phyloP scores from a whole-genome alignment of 78 protist genomes.

The Chrysochromulina parva region DNA sequence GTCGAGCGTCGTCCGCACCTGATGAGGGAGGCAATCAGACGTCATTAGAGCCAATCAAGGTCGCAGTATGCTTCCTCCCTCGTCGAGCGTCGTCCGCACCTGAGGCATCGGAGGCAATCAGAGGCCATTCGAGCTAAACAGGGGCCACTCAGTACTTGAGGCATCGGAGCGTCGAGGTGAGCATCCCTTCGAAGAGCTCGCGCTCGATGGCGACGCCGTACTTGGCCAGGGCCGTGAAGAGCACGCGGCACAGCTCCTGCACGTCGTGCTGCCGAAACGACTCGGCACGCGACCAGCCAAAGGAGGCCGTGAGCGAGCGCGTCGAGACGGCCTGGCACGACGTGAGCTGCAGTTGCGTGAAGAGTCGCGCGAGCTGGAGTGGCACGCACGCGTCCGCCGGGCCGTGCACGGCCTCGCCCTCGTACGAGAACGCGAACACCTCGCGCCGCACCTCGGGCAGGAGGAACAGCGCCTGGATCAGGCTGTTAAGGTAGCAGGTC shows the following conservation, averaged over 20 bases:
- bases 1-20: not conserved
- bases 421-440: not conserved
- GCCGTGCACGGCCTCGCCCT: not conserved
- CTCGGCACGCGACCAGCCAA: slow-evolving; percentile 7
- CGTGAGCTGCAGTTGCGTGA: not conserved
- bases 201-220: not conserved
- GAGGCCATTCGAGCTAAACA: not conserved
- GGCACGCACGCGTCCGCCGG: not conserved
- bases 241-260: slow-evolving; percentile 47
- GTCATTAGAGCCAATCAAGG: not conserved
- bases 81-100: not conserved
- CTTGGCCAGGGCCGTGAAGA: slow-evolving; percentile 20
- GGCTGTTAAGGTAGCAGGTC: slow-evolving; percentile 76
- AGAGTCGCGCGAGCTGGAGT: slow-evolving; percentile 1
- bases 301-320: not conserved
- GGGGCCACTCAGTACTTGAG: not conserved
- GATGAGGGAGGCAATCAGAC: too few species aligned
- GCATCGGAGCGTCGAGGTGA: not conserved
- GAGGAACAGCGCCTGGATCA: slow-evolving; percentile 66
- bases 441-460: slow-evolving; percentile 52
- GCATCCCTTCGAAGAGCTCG: not conserved
- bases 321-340: not conserved
- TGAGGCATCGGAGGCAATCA: too few species aligned
- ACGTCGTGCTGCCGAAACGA: slow-evolving; percentile 58
- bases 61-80: not conserved